Conservation (phyloP, 192 early-diverging fungal species). For the Backusella sp. region DNA sequence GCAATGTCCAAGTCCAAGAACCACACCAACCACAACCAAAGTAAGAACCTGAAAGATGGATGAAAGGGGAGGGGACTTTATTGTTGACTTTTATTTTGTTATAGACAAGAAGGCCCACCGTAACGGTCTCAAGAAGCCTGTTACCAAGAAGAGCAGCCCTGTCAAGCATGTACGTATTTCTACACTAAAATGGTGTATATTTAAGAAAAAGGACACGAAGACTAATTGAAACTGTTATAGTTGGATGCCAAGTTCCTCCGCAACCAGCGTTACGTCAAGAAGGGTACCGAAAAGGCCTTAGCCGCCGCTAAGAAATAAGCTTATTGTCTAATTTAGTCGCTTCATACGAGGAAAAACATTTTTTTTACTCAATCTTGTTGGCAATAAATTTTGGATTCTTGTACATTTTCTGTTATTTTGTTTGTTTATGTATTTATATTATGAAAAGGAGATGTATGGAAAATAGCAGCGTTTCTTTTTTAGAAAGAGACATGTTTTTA, state of each 20-base stretch:
- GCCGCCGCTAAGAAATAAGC: conserved; percentile 24
- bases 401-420: background rate
- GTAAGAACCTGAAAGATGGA: conserved; percentile 38
- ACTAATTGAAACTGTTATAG: conserved; percentile 38
- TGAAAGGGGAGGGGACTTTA: background rate
- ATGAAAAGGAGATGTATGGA: background rate
- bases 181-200: background rate
- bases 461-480: background rate
- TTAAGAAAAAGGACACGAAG: too few species aligned
- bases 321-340: background rate
- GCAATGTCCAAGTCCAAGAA: conserved; percentile 94
- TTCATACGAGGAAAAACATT: background rate
- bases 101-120: conserved; percentile 96
- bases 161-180: conserved; percentile 75
- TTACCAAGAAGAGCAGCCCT: conserved; percentile 84
- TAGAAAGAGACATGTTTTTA: background rate
- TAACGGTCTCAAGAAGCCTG: conserved; percentile 99
- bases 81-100: background rate
- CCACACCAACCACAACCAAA: conserved; percentile 99
- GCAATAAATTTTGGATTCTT: conserved; percentile 4
- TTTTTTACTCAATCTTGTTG: background rate
- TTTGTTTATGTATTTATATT: background rate
- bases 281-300: conserved; percentile 60
- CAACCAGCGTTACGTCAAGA: conserved; percentile 96
- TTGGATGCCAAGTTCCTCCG: conserved; percentile 88